Evolutionary conservation across 768 basidiomycete species (phyloP), one percentile per base, ranked within the genome.

Genomic region (Suillus bovinus): DNA sequence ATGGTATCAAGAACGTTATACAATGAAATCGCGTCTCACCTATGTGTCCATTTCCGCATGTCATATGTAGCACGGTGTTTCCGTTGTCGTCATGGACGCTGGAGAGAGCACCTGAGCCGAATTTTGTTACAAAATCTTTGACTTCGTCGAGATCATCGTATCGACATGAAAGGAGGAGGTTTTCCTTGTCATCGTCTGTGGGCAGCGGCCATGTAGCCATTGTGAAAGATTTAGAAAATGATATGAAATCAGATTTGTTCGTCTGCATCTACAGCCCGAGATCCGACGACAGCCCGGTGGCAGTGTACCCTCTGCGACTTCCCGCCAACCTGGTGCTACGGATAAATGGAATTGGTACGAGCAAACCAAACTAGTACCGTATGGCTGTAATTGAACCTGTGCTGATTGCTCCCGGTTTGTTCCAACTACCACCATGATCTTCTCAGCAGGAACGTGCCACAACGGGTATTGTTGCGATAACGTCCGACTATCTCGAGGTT

Each of bases 111-210:
- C 76, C 76, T 2, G 76, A 61, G 11, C 90, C 87, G 71, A 86
- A 89, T 41, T 79, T 76, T 24, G 81, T 73, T 31, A 91, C 77
- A 65, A 91, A 96, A 4, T 78, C 77, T 50, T 87, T 80, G 42
- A 94, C 80, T 67, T 95, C 92, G 53, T 90, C 85, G 60, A 93
- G 76, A 66, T 96, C 94, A 44, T 95, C 95, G 73, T 94, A 96
- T 72, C 95, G 85, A 72, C 90, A 90, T 24, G 90, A 82, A 6
- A 96, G 86, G 14, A 98, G 78, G 55, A 96, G 72, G 4, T 96
- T 92, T 47, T 92, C 86, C 36, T 76, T 77, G 27, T 90, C 84
- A 55, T 88, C 86, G 53, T 78, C 75, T 39, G 81, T 76, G 55
- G 77, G 78, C 59, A 46, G n/a, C n/a, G 63, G 59, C 41, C 14